Evolutionary conservation across 805 yeast genomes (phyloP).

Genomic region (Maudiozyma pseudohumilis): DNA sequence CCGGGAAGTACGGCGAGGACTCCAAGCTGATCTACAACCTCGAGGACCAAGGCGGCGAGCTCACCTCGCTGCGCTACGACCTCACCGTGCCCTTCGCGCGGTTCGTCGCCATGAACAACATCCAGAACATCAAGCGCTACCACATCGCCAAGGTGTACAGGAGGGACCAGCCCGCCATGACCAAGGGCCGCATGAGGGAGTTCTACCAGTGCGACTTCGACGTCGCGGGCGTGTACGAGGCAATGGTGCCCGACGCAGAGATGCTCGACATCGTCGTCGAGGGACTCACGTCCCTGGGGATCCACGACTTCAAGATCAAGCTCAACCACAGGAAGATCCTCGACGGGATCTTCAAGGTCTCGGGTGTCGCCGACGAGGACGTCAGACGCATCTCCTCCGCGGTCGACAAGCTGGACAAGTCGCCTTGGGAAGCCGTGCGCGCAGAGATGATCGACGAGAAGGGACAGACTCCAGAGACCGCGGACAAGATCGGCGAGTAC

Average conservation of each 20-base stretch:
- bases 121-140: conserved; percentile 81
- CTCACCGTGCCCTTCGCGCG: conserved; percentile 98
- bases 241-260: conserved; percentile 96
- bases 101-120: conserved; percentile 90
- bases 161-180: conserved; percentile 99
- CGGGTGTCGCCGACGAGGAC: conserved; percentile 91
- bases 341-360: conserved; percentile 90
- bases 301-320: conserved; percentile 81
- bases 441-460: conserved; percentile 89
- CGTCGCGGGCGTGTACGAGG: conserved; percentile 84
- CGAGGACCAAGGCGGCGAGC: conserved; percentile 98
- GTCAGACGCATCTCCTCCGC: conserved; percentile 90
- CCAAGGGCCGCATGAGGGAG: conserved; percentile 99
- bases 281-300: conserved; percentile 76
- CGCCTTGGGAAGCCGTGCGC: conserved; percentile 91
- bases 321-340: conserved; percentile 90
- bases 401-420: conserved; percentile 91
- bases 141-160: conserved; percentile 98
- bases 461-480: conserved; percentile 82
- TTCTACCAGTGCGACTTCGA: conserved; percentile 98
- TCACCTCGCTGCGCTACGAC: conserved; percentile 91
- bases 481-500: conserved; percentile 84
- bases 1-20: conserved; percentile 98
- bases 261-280: conserved; percentile 70
- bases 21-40: conserved; percentile 91